Percentiles rank a stretch among this genome's conserved stretches.
These are phyloP conservation scores for Aspergillus steynii DNA, from an alignment of 495 filamentous ascomycete species.

Conservation along the genomic window DNA sequence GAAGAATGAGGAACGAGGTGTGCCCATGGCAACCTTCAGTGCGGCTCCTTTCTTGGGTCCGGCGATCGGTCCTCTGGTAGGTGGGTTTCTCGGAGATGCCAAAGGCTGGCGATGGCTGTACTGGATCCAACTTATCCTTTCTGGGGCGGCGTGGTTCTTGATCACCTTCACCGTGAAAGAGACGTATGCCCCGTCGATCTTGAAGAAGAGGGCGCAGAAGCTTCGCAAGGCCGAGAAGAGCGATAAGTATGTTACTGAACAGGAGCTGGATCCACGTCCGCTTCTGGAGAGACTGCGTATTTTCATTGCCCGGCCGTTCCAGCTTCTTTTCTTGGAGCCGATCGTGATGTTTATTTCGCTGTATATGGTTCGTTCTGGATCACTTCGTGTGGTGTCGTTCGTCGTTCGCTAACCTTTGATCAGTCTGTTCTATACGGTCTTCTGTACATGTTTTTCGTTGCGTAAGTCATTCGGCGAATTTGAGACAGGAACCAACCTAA, in stretches of 20 bases:
- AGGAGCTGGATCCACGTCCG: slow-evolving; percentile 69
- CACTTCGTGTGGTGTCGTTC: neutral
- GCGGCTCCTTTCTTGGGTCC: slow-evolving; percentile 79
- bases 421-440: slow-evolving; percentile 69
- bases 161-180: slow-evolving; percentile 84
- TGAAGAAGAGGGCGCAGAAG: slow-evolving; percentile 64
- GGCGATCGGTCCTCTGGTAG: slow-evolving; percentile 69
- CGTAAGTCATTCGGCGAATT: slow-evolving; percentile 30
- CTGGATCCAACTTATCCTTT: slow-evolving; percentile 76
- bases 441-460: slow-evolving; percentile 82
- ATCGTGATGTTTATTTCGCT: slow-evolving; percentile 77
- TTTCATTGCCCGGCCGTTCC: slow-evolving; percentile 74
- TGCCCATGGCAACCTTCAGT: slow-evolving; percentile 84
- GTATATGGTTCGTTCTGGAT: slow-evolving; percentile 55
- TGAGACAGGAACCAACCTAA: neutral
- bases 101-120: slow-evolving; percentile 83
- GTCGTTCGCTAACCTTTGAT: neutral
- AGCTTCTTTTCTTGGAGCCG: slow-evolving; percentile 74
- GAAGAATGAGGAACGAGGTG: slow-evolving; percentile 75
- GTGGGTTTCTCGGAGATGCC: slow-evolving; percentile 70
- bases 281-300: slow-evolving; percentile 61
- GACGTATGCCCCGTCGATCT: slow-evolving; percentile 73
- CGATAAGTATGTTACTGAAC: slow-evolving; percentile 64
- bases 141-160: slow-evolving; percentile 63
- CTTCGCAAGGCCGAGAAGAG: slow-evolving; percentile 64